Conservation (phyloP, 2,329 filamentous ascomycete species). For the Talaromyces verruculosus region DNA sequence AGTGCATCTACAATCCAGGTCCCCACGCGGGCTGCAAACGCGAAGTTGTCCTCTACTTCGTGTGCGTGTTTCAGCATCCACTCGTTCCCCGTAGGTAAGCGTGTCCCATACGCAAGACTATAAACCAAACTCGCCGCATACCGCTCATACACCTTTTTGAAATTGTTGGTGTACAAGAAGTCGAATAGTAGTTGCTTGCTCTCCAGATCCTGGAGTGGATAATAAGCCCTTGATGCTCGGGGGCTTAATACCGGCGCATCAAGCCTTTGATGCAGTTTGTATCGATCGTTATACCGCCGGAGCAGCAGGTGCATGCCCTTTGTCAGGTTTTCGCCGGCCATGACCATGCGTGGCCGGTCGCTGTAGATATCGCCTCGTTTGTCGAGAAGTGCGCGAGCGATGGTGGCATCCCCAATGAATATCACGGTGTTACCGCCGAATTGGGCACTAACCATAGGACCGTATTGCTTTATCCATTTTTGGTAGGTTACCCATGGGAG, state of each 20-base stretch:
- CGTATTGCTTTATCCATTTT: conserved; percentile 17
- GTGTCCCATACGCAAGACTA: conserved; percentile 52
- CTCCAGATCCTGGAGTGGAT: conserved; percentile 49
- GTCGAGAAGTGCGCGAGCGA: conserved; percentile 40
- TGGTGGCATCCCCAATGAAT: conserved; percentile 18
- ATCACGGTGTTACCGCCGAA: conserved; percentile 28
- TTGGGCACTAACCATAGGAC: conserved; percentile 8
- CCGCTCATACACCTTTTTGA: conserved; percentile 49
- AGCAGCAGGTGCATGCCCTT: conserved; percentile 48
- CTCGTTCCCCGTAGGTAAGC: conserved; percentile 44
- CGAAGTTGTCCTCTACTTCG: conserved; percentile 40
- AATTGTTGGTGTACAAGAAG: conserved; percentile 41
- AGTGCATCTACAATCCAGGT: conserved; percentile 11
- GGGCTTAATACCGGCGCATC: conserved; percentile 46
- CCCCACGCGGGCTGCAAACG: not conserved
- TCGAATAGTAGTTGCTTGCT: conserved; percentile 48
- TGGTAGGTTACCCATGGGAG: conserved; percentile 27
- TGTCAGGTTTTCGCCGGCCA: conserved; percentile 34
- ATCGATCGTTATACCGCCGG: conserved; percentile 52
- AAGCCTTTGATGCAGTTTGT: conserved; percentile 46
- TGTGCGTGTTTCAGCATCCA: conserved; percentile 48
- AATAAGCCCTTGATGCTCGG: conserved; percentile 37
- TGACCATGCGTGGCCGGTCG: conserved; percentile 34
- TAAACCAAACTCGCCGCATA: conserved; percentile 53
- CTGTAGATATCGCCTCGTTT: conserved; percentile 42